Conservation (phyloP, 305 asterid genomes). For the Euphrasia arctica region DNA sequence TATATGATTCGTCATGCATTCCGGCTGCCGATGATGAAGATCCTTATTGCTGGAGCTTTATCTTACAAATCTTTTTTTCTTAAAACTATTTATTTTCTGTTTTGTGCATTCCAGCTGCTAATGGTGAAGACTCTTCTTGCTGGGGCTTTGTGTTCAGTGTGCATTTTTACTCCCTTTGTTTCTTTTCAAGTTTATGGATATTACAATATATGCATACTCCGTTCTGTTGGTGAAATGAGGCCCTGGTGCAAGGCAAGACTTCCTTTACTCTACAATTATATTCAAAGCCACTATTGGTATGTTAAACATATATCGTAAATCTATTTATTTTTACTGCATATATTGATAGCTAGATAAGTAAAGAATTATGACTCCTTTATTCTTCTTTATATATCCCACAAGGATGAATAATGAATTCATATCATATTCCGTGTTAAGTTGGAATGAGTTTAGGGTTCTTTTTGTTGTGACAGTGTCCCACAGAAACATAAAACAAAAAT, state of each 20-base stretch:
- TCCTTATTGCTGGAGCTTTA: constrained; percentile 59
- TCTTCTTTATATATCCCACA: constrained; percentile 13
- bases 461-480: background rate
- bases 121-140: constrained; percentile 48
- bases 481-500: background rate
- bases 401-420: constrained; percentile 3
- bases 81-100: background rate
- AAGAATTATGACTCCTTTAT: constrained; percentile 17
- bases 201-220: constrained; percentile 57
- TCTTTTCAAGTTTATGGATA: constrained; percentile 85
- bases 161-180: constrained; percentile 62
- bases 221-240: constrained; percentile 51
- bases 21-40: constrained; percentile 51
- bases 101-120: constrained; percentile 47
- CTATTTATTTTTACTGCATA: constrained; percentile 21
- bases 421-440: constrained; percentile 21
- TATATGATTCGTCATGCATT: constrained; percentile 21
- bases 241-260: constrained; percentile 95
- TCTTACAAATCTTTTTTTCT: constrained; percentile 10
- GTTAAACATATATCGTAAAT: constrained; percentile 30
- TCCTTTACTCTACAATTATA: constrained; percentile 88
- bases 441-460: constrained; percentile 9
- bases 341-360: constrained; percentile 10
- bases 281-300: constrained; percentile 96
- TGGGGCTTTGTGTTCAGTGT: constrained; percentile 62